A percentile compares a stretch with the other conserved stretches of the same genome.
phyloP scores from a whole-genome alignment of 257 asterid genomes.

The Forsythia viridissima region DNA sequence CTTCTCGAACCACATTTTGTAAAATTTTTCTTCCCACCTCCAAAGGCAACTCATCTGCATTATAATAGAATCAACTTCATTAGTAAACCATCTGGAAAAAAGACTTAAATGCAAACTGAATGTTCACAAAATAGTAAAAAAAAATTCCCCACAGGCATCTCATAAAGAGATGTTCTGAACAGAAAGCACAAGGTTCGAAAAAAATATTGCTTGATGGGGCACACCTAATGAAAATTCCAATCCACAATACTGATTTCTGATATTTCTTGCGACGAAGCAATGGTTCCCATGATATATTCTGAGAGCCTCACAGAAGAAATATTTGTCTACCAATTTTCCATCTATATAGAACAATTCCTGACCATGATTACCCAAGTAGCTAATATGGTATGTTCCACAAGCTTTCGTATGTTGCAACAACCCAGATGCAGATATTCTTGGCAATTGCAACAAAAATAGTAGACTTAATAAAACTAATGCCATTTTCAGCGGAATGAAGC shows the following conservation, averaged over 20 bases:
- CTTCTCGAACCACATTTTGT: constrained; percentile 45
- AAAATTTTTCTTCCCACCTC: constrained; percentile 51
- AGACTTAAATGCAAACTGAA: background rate
- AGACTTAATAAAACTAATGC: constrained; percentile 36
- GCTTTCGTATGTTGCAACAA: constrained; percentile 36
- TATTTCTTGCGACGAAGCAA: constrained; percentile 39
- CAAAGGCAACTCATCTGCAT: constrained; percentile 52
- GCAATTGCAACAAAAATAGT: constrained; percentile 46
- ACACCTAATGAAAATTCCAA: constrained; percentile 53
- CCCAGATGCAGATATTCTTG: constrained; percentile 43
- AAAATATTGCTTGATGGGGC: constrained; percentile 9
- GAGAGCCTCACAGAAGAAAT: constrained; percentile 64
- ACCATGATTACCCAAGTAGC: constrained; percentile 40
- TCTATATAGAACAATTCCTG: constrained; percentile 55
- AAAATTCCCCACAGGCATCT: background rate
- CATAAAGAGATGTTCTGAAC: background rate
- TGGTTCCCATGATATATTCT: constrained; percentile 34
- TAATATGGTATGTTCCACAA: constrained; percentile 59
- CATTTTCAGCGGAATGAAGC: constrained; percentile 38
- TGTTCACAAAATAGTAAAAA: background rate
- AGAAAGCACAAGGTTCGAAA: background rate
- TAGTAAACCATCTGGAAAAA: constrained; percentile 9
- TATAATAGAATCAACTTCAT: constrained; percentile 8
- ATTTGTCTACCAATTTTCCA: constrained; percentile 56
- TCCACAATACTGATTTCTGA: constrained; percentile 46